Conservation (phyloP, 2,329 filamentous ascomycete genomes). For the Alternaria dauci region DNA sequence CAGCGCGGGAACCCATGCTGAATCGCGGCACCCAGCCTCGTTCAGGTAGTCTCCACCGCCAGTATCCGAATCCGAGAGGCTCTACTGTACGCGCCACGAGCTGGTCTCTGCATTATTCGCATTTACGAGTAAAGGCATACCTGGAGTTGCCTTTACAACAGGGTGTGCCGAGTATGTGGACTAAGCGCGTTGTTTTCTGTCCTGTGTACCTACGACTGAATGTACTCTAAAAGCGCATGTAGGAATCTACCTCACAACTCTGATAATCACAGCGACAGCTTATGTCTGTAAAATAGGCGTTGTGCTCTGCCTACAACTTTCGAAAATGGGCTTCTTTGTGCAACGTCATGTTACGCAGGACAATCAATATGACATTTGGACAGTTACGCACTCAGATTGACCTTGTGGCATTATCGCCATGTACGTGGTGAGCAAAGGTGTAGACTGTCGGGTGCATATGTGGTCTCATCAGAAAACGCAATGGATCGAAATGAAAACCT, state of each 20-base stretch:
- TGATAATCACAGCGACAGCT: background rate
- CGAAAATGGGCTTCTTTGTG: background rate
- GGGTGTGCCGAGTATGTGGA: background rate
- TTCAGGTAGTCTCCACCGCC: slow-evolving; percentile 9
- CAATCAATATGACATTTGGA: background rate
- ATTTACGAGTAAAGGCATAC: background rate
- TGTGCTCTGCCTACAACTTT: background rate
- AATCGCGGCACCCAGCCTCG: slow-evolving; percentile 12
- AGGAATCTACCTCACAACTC: background rate
- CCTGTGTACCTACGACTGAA: background rate
- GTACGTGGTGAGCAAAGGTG: background rate
- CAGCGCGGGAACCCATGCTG: slow-evolving; percentile 5
- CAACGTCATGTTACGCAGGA: background rate
- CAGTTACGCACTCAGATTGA: background rate
- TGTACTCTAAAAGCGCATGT: background rate
- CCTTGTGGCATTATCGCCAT: no score
- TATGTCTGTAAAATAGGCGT: background rate
- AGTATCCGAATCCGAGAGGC: slow-evolving; percentile 7
- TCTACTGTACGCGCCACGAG: background rate
- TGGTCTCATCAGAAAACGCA: background rate
- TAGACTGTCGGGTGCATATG: background rate
- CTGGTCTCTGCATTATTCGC: background rate
- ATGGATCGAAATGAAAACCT: background rate
- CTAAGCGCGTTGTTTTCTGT: background rate
- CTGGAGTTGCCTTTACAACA: background rate